phyloP scores from a whole-genome alignment of 140 eudicot species.

The Senecio squalidus region DNA sequence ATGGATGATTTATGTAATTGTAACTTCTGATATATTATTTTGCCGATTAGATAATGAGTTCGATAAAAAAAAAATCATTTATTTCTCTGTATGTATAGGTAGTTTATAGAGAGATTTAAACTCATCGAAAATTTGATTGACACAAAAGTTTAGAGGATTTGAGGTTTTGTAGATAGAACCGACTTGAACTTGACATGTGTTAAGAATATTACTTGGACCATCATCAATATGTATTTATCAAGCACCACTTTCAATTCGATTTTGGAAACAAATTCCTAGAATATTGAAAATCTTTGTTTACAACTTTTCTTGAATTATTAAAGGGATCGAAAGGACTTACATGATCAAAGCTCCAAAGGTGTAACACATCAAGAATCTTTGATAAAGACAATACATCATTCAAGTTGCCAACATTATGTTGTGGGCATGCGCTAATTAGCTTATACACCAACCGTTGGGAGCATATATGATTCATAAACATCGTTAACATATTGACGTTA shows the following conservation, averaged over 20 bases:
- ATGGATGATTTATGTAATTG: too few species aligned
- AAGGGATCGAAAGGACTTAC: neutral
- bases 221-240: neutral
- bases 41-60: too few species aligned
- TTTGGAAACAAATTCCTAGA: slow-evolving; percentile 16
- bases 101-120: too few species aligned
- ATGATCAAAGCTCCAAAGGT: slow-evolving; percentile 11
- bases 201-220: slow-evolving; percentile 28
- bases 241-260: slow-evolving; percentile 5
- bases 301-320: slow-evolving; percentile 29
- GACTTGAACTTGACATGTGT: too few species aligned
- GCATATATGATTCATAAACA: neutral
- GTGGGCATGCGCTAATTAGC: slow-evolving; percentile 5
- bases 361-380: slow-evolving; percentile 23
- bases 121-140: too few species aligned
- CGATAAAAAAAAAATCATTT: too few species aligned
- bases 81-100: too few species aligned
- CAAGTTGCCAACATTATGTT: slow-evolving; percentile 12
- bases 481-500: neutral
- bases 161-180: too few species aligned
- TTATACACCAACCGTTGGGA: slow-evolving; percentile 6
- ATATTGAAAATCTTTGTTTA: slow-evolving; percentile 13
- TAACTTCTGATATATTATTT: too few species aligned
- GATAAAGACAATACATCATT: slow-evolving; percentile 1
- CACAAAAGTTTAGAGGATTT: too few species aligned